Percentiles rank a stretch among this genome's conserved stretches.
Evolutionary conservation across 2,329 filamentous ascomycete species (phyloP).

Genomic region (Epichloe uncinata): DNA sequence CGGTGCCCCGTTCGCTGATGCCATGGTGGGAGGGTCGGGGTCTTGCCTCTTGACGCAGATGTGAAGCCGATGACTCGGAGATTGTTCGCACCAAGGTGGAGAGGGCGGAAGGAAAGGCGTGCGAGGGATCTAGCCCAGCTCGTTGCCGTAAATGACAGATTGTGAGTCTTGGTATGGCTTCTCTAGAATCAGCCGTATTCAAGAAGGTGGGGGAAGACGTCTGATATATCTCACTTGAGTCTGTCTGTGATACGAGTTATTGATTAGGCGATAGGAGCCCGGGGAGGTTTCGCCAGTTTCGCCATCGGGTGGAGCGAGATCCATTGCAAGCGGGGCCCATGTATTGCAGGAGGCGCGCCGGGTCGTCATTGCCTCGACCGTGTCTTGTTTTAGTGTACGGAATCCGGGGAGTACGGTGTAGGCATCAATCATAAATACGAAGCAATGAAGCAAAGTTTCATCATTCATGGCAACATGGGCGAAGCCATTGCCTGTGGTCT

Average conservation of each 20-base stretch:
- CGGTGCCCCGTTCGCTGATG: background rate
- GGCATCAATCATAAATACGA: too few relatives aligned
- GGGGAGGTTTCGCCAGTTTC: background rate
- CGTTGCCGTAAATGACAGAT: too few relatives aligned
- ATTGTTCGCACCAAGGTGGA: background rate
- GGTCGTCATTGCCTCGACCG: background rate
- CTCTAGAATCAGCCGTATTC: too few relatives aligned
- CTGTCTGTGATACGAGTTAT: background rate
- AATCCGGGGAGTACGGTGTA: too few relatives aligned
- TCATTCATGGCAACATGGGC: background rate
- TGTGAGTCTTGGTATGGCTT: background rate
- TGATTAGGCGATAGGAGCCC: background rate
- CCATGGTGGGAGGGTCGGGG: conserved; percentile 1
- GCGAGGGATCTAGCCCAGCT: too few relatives aligned
- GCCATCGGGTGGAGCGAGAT: background rate
- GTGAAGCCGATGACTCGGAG: background rate
- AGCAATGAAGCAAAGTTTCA: too few relatives aligned
- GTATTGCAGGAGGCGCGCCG: background rate
- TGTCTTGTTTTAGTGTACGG: background rate
- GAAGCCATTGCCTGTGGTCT: background rate
- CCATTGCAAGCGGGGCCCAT: background rate
- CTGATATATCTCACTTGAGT: too few relatives aligned
- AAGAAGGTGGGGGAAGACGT: too few relatives aligned
- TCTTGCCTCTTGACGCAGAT: background rate
- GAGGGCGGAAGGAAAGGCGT: too few relatives aligned